phyloP scores from a whole-genome alignment of 371 early-diverging fungal species.

The Umbelopsis sp. region DNA sequence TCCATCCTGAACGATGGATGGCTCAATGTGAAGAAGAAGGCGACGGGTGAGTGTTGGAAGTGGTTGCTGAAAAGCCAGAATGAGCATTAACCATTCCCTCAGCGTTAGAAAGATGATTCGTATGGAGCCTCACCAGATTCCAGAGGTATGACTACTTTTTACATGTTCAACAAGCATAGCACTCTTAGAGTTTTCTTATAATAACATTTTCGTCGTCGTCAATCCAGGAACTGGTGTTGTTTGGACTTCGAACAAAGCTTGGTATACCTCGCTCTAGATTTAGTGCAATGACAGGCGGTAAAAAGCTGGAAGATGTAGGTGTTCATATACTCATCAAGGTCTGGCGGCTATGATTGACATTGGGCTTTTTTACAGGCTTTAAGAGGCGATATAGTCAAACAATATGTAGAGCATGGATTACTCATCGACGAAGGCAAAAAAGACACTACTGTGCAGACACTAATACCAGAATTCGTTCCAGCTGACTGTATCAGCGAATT shows the following conservation, averaged over 20 bases:
- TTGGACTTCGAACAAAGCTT: constrained; percentile 71
- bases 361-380: constrained; percentile 23
- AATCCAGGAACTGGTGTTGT: constrained; percentile 63
- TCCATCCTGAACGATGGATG: constrained; percentile 67
- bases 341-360: background rate
- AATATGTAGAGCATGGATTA: constrained; percentile 31
- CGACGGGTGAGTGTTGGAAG: constrained; percentile 58
- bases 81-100: background rate
- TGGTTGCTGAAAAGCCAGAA: background rate
- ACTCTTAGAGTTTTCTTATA: background rate
- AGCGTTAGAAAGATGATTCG: constrained; percentile 34
- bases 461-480: constrained; percentile 25
- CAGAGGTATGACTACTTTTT: constrained; percentile 22
- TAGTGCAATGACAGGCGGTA: constrained; percentile 30
- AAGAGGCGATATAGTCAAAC: constrained; percentile 28
- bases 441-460: background rate
- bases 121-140: constrained; percentile 29
- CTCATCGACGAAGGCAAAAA: constrained; percentile 28
- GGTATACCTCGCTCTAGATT: constrained; percentile 55
- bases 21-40: constrained; percentile 57
- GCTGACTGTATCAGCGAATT: constrained; percentile 30
- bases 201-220: background rate
- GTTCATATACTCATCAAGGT: background rate
- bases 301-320: constrained; percentile 29
- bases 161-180: background rate